Percentiles rank a stretch among this genome's conserved stretches.
Evolutionary conservation across 2,329 filamentous ascomycete genomes (phyloP).

Genomic region (Colletotrichum sp.): DNA sequence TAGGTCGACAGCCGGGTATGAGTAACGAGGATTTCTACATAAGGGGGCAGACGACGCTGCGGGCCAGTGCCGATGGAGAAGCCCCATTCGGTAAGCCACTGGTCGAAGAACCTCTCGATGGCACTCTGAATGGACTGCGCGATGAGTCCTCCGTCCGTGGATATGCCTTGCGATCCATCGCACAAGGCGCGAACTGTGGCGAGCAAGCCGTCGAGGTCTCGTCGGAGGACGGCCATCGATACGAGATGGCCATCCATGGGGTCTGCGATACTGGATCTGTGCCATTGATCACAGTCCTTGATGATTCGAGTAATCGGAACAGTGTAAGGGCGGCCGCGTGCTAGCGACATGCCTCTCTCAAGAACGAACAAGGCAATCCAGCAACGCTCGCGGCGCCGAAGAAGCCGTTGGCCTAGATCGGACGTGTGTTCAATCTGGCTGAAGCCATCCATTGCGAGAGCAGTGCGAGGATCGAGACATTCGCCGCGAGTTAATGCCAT

Average conservation of each 20-base stretch:
- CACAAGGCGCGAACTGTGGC: constrained; percentile 63
- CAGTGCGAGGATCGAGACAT: constrained; percentile 70
- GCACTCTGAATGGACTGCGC: constrained; percentile 62
- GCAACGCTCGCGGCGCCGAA: constrained; percentile 69
- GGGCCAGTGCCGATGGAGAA: constrained; percentile 59
- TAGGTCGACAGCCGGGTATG: constrained; percentile 79
- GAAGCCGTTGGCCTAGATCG: constrained; percentile 62
- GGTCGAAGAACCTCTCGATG: constrained; percentile 70
- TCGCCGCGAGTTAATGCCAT: constrained; percentile 65
- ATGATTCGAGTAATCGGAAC: constrained; percentile 71
- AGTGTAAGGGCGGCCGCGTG: constrained; percentile 71
- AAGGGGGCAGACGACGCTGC: constrained; percentile 68
- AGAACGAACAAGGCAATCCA: constrained; percentile 78
- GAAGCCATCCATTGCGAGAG: constrained; percentile 72
- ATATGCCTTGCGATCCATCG: constrained; percentile 56
- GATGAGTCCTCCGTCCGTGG: constrained; percentile 55
- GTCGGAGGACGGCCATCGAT: constrained; percentile 72
- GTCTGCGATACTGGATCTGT: constrained; percentile 66
- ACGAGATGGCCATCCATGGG: constrained; percentile 73
- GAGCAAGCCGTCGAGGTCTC: constrained; percentile 67
- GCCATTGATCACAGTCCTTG: constrained; percentile 73
- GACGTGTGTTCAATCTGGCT: constrained; percentile 65
- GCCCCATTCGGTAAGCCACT: constrained; percentile 70
- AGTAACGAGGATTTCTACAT: constrained; percentile 76
- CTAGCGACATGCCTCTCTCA: constrained; percentile 74